A percentile compares a stretch with the other conserved stretches of the same genome.
phyloP scores from a whole-genome alignment of 345 rosid genomes.

The Excoecaria cochinchinensis region DNA sequence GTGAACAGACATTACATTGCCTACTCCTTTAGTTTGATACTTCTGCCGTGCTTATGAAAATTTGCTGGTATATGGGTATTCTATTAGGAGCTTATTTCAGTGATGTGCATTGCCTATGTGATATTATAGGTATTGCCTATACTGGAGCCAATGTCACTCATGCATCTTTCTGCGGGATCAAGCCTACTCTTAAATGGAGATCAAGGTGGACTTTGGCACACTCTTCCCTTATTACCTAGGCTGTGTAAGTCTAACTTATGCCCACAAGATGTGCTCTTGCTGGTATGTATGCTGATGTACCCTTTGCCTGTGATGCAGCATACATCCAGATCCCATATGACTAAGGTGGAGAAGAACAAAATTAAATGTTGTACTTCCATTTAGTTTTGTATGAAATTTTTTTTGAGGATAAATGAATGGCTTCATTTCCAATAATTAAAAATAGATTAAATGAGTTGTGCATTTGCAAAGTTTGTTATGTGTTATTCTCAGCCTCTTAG shows the following conservation, averaged over 20 bases:
- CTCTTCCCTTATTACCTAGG: slow-evolving; percentile 41
- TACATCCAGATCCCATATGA: slow-evolving; percentile 87
- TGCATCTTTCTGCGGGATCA: slow-evolving; percentile 54
- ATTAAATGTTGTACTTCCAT: too few species aligned
- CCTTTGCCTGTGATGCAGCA: slow-evolving; percentile 80
- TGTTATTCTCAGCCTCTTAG: too few species aligned
- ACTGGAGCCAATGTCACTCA: too few species aligned
- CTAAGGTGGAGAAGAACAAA: slow-evolving; percentile 21
- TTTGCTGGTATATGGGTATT: slow-evolving; percentile 23
- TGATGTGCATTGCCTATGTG: slow-evolving; percentile 7
- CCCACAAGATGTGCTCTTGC: slow-evolving; percentile 75
- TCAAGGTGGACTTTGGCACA: slow-evolving; percentile 34
- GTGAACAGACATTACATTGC: slow-evolving; percentile 19
- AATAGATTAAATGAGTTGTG: too few species aligned
- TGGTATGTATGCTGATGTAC: slow-evolving; percentile 84
- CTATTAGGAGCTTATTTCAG: slow-evolving; percentile 18
- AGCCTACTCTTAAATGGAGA: slow-evolving; percentile 52
- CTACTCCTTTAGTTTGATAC: slow-evolving; percentile 9
- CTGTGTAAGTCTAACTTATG: slow-evolving; percentile 27
- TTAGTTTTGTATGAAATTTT: not conserved
- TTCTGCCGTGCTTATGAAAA: slow-evolving; percentile 8
- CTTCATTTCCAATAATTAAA: too few species aligned
- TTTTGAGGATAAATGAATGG: slow-evolving; percentile 2
- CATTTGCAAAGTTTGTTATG: too few species aligned
- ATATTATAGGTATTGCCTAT: too few species aligned